Evolutionary conservation across 1,139 yeast genomes (phyloP).

Genomic region (Geotrichum candidum): DNA sequence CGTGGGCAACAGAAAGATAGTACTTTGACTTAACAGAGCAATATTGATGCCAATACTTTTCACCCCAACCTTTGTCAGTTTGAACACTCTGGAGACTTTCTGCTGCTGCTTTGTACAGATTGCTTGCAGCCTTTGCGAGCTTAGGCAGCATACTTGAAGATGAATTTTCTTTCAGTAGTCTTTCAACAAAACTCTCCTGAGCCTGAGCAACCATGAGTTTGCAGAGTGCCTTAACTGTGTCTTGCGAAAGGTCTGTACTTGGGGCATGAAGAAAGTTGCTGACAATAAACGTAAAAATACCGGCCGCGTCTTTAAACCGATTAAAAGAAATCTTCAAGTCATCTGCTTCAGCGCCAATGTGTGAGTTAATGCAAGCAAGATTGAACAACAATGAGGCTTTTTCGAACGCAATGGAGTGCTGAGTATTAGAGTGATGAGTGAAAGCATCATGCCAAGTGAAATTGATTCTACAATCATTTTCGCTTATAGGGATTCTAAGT

Average conservation of each 20-base stretch:
- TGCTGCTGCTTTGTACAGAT: slow-evolving; percentile 50
- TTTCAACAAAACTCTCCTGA: slow-evolving; percentile 74
- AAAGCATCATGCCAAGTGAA: slow-evolving; percentile 83
- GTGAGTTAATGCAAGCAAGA: slow-evolving; percentile 52
- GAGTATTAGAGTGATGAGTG: slow-evolving; percentile 48
- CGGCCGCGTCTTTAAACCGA: slow-evolving; percentile 70
- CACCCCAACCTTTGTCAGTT: slow-evolving; percentile 49
- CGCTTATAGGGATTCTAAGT: slow-evolving; percentile 62
- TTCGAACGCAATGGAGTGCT: slow-evolving; percentile 74
- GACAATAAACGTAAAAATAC: slow-evolving; percentile 63
- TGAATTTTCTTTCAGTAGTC: slow-evolving; percentile 43
- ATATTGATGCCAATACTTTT: slow-evolving; percentile 44
- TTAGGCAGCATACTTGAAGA: slow-evolving; percentile 63
- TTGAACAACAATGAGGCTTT: slow-evolving; percentile 82
- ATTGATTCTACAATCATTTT: slow-evolving; percentile 50
- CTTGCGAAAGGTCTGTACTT: slow-evolving; percentile 65
- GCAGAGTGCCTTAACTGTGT: slow-evolving; percentile 59
- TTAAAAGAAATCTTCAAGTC: slow-evolving; percentile 58
- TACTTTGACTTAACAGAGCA: slow-evolving; percentile 42
- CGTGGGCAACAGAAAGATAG: slow-evolving; percentile 45
- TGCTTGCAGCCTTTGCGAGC: slow-evolving; percentile 58
- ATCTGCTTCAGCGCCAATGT: slow-evolving; percentile 42
- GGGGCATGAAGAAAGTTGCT: slow-evolving; percentile 91
- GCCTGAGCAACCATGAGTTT: slow-evolving; percentile 77
- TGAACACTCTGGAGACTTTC: slow-evolving; percentile 42